These are phyloP conservation scores for Eruca vesicaria DNA, from an alignment of 441 rosid genomes.

Conservation along the genomic window DNA sequence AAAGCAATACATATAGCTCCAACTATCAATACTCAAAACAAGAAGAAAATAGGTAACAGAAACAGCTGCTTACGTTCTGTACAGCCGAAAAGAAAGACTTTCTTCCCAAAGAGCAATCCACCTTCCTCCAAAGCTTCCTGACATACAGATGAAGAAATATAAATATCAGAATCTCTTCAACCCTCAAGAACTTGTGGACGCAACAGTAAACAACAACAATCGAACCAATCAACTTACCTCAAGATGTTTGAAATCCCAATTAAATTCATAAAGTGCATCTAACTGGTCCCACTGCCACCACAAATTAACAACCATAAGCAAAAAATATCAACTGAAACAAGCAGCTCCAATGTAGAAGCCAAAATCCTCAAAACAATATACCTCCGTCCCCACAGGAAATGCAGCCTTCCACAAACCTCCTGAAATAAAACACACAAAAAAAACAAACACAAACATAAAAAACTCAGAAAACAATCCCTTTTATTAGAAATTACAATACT, in stretches of 20 bases:
- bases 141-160: conserved; percentile 23
- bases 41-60: not conserved
- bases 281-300: conserved; percentile 86
- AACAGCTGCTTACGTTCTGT: conserved; percentile 88
- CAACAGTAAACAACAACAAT: not conserved
- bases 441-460: not conserved
- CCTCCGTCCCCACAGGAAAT: conserved; percentile 99
- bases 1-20: no score
- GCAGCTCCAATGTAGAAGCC: conserved; percentile 3
- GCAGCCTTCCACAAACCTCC: conserved; percentile 93
- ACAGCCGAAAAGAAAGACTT: conserved; percentile 81
- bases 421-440: conserved; percentile 32
- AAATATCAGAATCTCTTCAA: not conserved
- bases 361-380: conserved; percentile 34
- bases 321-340: not conserved
- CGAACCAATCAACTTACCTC: conserved; percentile 59
- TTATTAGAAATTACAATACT: not conserved
- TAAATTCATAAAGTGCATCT: conserved; percentile 69
- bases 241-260: conserved; percentile 83
- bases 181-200: not conserved
- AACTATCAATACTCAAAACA: not conserved
- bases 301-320: conserved; percentile 27
- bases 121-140: conserved; percentile 95
- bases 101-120: conserved; percentile 71
- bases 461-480: not conserved